A percentile compares a stretch with the other conserved stretches of the same genome.
phyloP scores from a whole-genome alignment of 805 yeast species.

The Kuraishia ogatae region DNA sequence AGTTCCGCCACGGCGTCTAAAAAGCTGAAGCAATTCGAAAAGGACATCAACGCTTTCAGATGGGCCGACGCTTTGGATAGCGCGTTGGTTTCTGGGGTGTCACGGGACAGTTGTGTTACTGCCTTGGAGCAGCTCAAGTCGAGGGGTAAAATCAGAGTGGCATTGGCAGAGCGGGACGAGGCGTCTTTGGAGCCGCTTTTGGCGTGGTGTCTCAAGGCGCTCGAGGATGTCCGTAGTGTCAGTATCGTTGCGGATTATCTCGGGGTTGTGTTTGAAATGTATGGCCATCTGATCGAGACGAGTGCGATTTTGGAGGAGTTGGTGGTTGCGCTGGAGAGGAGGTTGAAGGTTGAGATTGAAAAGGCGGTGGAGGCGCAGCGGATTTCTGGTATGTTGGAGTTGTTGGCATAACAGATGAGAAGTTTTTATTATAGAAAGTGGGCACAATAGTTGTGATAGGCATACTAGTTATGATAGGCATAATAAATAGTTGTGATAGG shows the following conservation, averaged over 20 bases:
- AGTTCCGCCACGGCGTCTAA: constrained; percentile 33
- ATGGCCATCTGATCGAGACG: constrained; percentile 62
- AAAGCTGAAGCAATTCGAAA: constrained; percentile 76
- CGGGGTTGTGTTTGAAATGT: constrained; percentile 63
- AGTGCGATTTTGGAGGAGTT: constrained; percentile 75
- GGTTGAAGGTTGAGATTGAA: constrained; percentile 58
- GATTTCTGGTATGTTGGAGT: constrained; percentile 88
- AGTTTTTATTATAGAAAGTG: too few species aligned
- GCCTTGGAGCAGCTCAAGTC: constrained; percentile 80
- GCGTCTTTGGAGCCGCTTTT: constrained; percentile 76
- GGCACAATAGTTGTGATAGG: too few species aligned
- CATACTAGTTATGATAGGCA: too few species aligned
- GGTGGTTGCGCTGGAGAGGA: constrained; percentile 48
- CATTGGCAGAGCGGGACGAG: constrained; percentile 79
- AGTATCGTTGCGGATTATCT: constrained; percentile 59
- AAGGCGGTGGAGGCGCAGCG: constrained; percentile 83
- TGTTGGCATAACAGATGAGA: constrained; percentile 27
- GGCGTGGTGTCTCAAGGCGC: constrained; percentile 67
- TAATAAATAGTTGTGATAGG: not conserved
- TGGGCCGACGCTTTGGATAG: constrained; percentile 91
- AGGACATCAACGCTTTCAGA: constrained; percentile 74
- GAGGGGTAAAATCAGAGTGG: constrained; percentile 82
- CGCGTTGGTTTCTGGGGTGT: constrained; percentile 72
- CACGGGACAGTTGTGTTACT: constrained; percentile 73
- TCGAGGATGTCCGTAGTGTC: constrained; percentile 74